phyloP scores from a whole-genome alignment of 768 basidiomycete genomes.

The Boletales sp. region DNA sequence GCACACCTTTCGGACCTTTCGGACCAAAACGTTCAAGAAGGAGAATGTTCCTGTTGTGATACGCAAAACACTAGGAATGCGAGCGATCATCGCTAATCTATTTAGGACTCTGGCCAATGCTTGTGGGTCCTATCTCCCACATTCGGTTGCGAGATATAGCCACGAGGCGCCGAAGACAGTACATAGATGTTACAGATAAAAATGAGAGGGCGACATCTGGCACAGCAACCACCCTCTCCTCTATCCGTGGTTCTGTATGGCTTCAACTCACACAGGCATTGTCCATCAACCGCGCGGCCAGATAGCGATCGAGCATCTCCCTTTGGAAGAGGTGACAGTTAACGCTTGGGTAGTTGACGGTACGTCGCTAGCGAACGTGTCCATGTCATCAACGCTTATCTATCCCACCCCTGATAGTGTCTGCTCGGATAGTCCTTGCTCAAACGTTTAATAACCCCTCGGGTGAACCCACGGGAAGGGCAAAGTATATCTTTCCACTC shows the following conservation, averaged over 20 bases:
- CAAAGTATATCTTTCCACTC: conserved; percentile 57
- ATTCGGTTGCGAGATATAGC: background rate
- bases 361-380: conserved; percentile 12
- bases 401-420: conserved; percentile 27
- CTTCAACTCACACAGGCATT: conserved; percentile 25
- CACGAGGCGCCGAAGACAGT: conserved; percentile 6
- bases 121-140: background rate
- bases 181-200: conserved; percentile 13
- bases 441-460: conserved; percentile 42
- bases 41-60: too few relatives aligned
- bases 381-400: conserved; percentile 4
- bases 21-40: too few relatives aligned
- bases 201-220: background rate
- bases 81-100: background rate
- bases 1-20: too few relatives aligned
- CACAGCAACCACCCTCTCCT: conserved; percentile 6
- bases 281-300: conserved; percentile 27
- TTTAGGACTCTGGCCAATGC: too few relatives aligned
- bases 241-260: conserved; percentile 6
- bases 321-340: conserved; percentile 40
- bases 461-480: conserved; percentile 37
- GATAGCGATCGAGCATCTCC: conserved; percentile 29
- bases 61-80: too few relatives aligned
- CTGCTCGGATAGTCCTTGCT: conserved; percentile 40
- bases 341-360: conserved; percentile 43